These are phyloP conservation scores for Apiospora malaysiana DNA, from an alignment of 2,329 filamentous ascomycete species.

Conservation along the genomic window DNA sequence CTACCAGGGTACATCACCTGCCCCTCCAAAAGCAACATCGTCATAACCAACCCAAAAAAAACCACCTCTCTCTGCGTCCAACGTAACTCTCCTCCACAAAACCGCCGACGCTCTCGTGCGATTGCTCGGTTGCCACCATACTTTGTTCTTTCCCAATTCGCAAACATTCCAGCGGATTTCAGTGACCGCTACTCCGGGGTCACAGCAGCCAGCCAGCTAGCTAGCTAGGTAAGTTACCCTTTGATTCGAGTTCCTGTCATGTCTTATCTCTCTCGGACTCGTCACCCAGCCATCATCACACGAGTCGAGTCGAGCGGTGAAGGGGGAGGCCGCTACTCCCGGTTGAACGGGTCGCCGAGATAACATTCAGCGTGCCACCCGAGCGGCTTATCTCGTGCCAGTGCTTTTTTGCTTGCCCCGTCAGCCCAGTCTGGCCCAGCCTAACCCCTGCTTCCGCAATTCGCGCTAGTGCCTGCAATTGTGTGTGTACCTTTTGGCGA, in stretches of 20 bases:
- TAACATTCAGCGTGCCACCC: conserved; percentile 7
- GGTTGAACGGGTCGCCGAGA: conserved; percentile 7
- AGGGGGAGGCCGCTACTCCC: not conserved
- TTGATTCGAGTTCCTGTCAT: conserved; percentile 3
- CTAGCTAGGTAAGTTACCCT: not conserved
- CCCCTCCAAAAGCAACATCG: conserved; percentile 15
- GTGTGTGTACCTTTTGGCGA: conserved; percentile 15
- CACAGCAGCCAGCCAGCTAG: conserved; percentile 4
- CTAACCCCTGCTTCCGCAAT: not conserved
- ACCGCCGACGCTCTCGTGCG: conserved; percentile 5
- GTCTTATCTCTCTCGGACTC: conserved; percentile 12
- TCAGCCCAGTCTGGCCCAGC: conserved; percentile 3
- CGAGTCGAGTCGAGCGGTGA: conserved; percentile 17
- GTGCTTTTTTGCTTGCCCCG: conserved; percentile 4
- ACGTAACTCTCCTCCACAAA: conserved; percentile 13
- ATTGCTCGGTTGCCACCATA: not conserved
- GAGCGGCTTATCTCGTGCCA: conserved; percentile 10
- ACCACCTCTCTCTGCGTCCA: not conserved
- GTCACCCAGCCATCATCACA: conserved; percentile 7
- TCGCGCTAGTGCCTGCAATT: conserved; percentile 13
- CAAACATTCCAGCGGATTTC: conserved; percentile 11
- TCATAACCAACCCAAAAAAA: conserved; percentile 13
- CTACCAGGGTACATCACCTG: not conserved
- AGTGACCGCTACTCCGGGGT: conserved; percentile 14
- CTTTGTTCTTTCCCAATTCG: not conserved